Evolutionary conservation across 2,329 filamentous ascomycete species (phyloP).

Genomic region (Rhynchosporium secalis): DNA sequence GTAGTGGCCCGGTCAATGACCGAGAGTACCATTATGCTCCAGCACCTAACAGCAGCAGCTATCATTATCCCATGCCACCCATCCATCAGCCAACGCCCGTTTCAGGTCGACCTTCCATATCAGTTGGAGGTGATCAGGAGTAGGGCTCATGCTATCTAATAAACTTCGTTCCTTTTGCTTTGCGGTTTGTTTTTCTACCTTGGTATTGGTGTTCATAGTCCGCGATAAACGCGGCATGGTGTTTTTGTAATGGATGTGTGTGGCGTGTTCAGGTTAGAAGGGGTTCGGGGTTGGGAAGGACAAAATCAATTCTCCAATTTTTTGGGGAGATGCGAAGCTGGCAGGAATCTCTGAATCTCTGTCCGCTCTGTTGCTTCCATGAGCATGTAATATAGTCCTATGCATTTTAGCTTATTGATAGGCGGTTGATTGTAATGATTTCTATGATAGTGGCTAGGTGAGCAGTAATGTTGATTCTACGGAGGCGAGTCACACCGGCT

Average conservation of each 20-base stretch:
- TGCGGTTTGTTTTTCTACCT: neutral
- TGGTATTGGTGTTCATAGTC: neutral
- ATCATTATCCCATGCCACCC: conserved; percentile 1
- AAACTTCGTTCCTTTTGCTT: neutral
- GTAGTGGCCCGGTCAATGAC: neutral
- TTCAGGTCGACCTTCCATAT: conserved; percentile 4
- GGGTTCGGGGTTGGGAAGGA: neutral
- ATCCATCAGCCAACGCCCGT: conserved; percentile 4
- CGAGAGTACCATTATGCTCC: conserved; percentile 12
- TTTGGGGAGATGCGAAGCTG: neutral
- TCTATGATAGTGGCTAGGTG: neutral
- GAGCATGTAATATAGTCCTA: conserved; percentile 4
- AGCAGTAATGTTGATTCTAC: neutral
- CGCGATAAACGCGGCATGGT: neutral
- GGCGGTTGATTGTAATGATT: neutral
- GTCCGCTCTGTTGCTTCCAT: neutral
- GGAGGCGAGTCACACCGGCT: neutral
- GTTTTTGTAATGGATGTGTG: neutral
- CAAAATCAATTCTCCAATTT: conserved; percentile 1
- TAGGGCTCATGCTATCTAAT: neutral
- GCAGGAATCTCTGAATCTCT: neutral
- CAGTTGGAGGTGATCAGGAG: conserved; percentile 13
- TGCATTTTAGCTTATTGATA: neutral
- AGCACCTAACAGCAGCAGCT: neutral
- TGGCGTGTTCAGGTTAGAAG: neutral